phyloP scores from a whole-genome alignment of 805 yeast species.

The Candida cerambycidarum region DNA sequence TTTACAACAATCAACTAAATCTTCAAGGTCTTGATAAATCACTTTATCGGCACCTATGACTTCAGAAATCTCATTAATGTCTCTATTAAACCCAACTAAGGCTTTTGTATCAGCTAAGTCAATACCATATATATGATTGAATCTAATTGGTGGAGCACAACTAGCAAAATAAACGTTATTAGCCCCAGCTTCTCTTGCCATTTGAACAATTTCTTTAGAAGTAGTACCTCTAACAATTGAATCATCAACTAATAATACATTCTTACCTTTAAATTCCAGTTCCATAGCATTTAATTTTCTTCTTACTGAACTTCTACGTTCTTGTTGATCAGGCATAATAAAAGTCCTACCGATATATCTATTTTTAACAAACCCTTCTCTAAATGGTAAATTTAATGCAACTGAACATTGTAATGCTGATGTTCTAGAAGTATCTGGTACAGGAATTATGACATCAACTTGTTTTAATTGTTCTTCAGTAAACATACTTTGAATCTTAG shows the following conservation, averaged over 20 bases:
- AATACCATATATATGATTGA: constrained; percentile 94
- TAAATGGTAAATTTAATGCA: constrained; percentile 72
- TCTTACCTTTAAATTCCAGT: constrained; percentile 80
- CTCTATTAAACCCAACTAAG: constrained; percentile 79
- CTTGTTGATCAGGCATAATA: constrained; percentile 97
- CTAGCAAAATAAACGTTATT: constrained; percentile 92
- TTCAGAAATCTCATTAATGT: constrained; percentile 70
- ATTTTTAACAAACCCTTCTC: constrained; percentile 97
- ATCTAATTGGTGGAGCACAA: constrained; percentile 97
- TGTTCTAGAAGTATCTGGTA: constrained; percentile 97
- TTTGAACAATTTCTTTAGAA: constrained; percentile 89
- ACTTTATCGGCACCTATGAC: constrained; percentile 90
- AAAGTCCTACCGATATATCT: constrained; percentile 97
- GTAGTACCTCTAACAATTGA: constrained; percentile 98
- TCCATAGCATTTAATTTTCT: constrained; percentile 96
- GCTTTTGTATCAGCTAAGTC: constrained; percentile 96
- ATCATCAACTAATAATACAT: constrained; percentile 91
- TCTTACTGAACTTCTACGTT: constrained; percentile 90
- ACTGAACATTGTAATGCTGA: constrained; percentile 93
- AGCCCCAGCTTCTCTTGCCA: constrained; percentile 99
- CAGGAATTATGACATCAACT: constrained; percentile 95
- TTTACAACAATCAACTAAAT: constrained; percentile 77
- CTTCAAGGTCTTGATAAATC: constrained; percentile 82
- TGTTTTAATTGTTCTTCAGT: constrained; percentile 28
- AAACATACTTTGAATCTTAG: constrained; percentile 50